phyloP scores from a whole-genome alignment of 228 moss, liverwort and hornwort genomes.

The Sphagnum fallax region DNA sequence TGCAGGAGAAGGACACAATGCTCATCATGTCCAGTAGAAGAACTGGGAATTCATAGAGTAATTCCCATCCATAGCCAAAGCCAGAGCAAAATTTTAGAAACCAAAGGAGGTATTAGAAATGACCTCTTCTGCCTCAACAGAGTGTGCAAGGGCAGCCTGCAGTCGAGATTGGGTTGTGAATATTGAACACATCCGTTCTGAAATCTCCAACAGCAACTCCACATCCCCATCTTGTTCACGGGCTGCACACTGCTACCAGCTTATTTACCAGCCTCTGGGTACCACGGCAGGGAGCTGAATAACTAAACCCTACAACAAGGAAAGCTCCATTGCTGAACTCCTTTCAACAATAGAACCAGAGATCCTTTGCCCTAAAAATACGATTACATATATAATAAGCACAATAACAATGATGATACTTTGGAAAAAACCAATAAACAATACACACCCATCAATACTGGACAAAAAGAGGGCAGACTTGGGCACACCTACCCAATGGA shows the following conservation, averaged over 20 bases:
- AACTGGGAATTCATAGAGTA: neutral
- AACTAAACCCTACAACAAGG: too few species aligned
- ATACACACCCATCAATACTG: too few species aligned
- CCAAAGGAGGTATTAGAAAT: neutral
- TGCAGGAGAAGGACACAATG: neutral
- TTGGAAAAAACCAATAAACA: too few species aligned
- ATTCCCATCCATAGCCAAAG: neutral
- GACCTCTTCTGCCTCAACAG: slow-evolving; percentile 31
- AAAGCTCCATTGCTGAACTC: too few species aligned
- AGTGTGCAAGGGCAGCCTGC: slow-evolving; percentile 22
- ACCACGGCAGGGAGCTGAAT: too few species aligned
- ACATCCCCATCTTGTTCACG: slow-evolving; percentile 46
- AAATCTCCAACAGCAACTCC: slow-evolving; percentile 42
- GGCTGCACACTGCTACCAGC: slow-evolving; percentile 7
- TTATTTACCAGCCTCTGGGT: too few species aligned
- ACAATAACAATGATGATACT: too few species aligned
- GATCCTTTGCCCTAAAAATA: too few species aligned
- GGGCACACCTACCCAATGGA: slow-evolving; percentile 23
- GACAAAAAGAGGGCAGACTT: too few species aligned
- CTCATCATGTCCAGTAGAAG: too few species aligned
- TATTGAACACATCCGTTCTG: slow-evolving; percentile 28
- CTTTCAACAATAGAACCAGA: too few species aligned
- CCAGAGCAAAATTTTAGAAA: neutral
- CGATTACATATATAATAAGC: too few species aligned
- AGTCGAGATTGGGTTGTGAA: slow-evolving; percentile 27